These are phyloP conservation scores for Neurospora sublineolata DNA, from an alignment of 495 filamentous ascomycete genomes.

Conservation along the genomic window DNA sequence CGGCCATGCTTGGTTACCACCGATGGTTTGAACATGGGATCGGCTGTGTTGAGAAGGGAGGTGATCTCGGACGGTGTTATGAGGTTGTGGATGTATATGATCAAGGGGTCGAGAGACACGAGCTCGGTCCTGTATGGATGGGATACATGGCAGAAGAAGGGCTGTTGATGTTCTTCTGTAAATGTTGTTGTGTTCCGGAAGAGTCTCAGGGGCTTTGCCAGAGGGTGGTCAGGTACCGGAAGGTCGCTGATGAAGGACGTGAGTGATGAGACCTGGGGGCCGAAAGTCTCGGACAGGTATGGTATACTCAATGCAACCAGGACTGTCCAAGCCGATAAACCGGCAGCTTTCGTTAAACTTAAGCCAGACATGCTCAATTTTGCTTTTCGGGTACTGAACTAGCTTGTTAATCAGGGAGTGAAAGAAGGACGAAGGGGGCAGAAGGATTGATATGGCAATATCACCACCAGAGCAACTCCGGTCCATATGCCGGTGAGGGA, in stretches of 20 bases:
- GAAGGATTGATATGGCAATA: neutral
- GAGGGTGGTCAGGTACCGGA: conserved; percentile 11
- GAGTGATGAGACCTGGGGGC: conserved; percentile 6
- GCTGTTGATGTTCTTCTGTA: neutral
- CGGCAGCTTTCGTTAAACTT: conserved; percentile 7
- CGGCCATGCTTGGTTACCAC: conserved; percentile 28
- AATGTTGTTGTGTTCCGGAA: conserved; percentile 3
- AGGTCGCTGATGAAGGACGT: conserved; percentile 13
- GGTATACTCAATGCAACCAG: conserved; percentile 16
- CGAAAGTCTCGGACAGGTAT: conserved; percentile 8
- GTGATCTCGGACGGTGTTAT: conserved; percentile 25
- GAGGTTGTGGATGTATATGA: conserved; percentile 36
- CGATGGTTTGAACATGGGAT: conserved; percentile 29
- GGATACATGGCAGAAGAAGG: conserved; percentile 17
- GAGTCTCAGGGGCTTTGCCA: conserved; percentile 6
- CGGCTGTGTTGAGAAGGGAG: conserved; percentile 26
- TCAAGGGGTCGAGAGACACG: conserved; percentile 33
- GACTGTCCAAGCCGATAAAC: conserved; percentile 12
- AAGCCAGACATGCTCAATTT: conserved; percentile 1
- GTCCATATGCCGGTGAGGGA: neutral
- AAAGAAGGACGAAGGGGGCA: neutral
- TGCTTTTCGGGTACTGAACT: neutral
- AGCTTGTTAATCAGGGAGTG: neutral
- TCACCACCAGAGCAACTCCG: neutral
- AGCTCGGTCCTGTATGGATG: conserved; percentile 32